Conservation (phyloP, 345 rosid genomes). For the Eucalyptus pauciflora region DNA sequence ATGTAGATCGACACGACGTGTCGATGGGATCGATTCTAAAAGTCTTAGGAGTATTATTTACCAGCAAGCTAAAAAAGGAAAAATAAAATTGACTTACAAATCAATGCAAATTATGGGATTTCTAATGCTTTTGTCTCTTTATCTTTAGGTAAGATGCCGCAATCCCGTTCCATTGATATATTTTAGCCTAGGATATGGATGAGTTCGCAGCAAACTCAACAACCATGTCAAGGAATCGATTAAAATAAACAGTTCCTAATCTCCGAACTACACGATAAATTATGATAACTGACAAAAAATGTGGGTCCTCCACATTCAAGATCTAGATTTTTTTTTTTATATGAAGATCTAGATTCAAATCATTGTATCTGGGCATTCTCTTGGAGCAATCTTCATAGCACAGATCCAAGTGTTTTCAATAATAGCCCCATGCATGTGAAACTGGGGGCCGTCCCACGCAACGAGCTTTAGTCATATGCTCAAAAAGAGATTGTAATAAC, state of each 20-base stretch:
- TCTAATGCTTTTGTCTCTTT: background rate
- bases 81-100: background rate
- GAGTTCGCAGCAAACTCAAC: background rate
- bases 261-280: background rate
- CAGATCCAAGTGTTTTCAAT: background rate
- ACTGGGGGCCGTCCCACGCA: background rate
- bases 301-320: background rate
- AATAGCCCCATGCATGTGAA: background rate
- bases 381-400: rapidly evolving
- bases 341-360: background rate
- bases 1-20: rapidly evolving
- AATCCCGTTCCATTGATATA: background rate
- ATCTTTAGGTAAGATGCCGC: background rate
- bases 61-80: background rate
- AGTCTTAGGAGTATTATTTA: background rate
- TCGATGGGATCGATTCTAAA: background rate
- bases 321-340: no score
- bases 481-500: background rate
- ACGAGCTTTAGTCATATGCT: background rate
- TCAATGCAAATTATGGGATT: background rate
- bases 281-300: rapidly evolving
- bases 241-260: background rate
- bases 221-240: background rate
- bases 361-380: background rate
- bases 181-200: background rate